phyloP scores from a whole-genome alignment of 805 yeast species.

The Hanseniaspora taiwanica region DNA sequence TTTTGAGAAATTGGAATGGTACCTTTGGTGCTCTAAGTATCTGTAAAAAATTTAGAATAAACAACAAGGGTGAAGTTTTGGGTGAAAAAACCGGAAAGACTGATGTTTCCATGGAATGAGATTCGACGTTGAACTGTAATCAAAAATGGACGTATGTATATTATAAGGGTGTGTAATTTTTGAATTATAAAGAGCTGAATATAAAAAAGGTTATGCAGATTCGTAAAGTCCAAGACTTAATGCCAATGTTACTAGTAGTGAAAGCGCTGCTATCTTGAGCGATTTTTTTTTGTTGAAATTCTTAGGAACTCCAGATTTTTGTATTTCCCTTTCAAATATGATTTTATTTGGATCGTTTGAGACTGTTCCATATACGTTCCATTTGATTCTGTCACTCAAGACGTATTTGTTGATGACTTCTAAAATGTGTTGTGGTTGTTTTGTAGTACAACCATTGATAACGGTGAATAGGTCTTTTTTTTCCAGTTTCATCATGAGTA shows the following conservation, averaged over 20 bases:
- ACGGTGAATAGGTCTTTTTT: constrained; percentile 16
- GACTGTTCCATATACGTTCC: background rate
- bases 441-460: constrained; percentile 11
- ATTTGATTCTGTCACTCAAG: constrained; percentile 3
- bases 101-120: constrained; percentile 4
- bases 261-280: background rate
- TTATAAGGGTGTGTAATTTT: no score
- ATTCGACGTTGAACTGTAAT: no score
- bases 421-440: constrained; percentile 16
- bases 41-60: constrained; percentile 35
- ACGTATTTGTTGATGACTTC: constrained; percentile 9
- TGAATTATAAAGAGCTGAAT: no score
- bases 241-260: background rate
- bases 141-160: no score
- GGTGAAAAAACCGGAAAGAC: constrained; percentile 1
- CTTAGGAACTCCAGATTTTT: background rate
- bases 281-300: background rate
- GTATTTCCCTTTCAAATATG: background rate
- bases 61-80: constrained; percentile 12
- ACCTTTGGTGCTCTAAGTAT: constrained; percentile 63
- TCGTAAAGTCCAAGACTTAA: no score
- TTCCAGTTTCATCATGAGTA: constrained; percentile 10
- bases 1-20: constrained; percentile 67
- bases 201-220: no score
- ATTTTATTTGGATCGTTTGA: background rate